Evolutionary conservation across 805 yeast genomes (phyloP).

Genomic region (Candida chilensis): DNA sequence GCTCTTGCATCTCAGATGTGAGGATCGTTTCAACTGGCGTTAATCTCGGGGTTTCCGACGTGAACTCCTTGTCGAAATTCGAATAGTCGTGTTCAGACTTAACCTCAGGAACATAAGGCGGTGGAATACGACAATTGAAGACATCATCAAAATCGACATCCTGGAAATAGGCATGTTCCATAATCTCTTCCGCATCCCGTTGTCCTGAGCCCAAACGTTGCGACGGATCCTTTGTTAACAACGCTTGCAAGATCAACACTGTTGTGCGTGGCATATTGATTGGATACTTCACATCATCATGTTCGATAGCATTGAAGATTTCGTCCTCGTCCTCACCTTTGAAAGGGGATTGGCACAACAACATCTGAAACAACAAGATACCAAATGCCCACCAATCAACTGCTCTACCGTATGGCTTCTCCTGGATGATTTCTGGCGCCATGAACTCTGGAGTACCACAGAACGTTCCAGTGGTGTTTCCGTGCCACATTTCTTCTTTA

Average conservation of each 20-base stretch:
- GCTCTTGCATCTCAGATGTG: constrained; percentile 86
- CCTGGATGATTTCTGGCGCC: constrained; percentile 97
- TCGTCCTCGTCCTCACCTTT: constrained; percentile 91
- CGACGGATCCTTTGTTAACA: constrained; percentile 82
- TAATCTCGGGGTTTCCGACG: constrained; percentile 87
- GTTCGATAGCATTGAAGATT: constrained; percentile 89
- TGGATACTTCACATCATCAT: constrained; percentile 95
- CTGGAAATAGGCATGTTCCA: constrained; percentile 90
- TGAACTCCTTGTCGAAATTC: constrained; percentile 90
- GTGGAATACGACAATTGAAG: constrained; percentile 57
- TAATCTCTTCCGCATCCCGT: constrained; percentile 85
- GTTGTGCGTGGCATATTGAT: constrained; percentile 96
- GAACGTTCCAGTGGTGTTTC: constrained; percentile 83
- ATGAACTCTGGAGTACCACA: constrained; percentile 99
- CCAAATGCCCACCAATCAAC: constrained; percentile 99
- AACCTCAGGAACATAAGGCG: constrained; percentile 87
- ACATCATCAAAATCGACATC: constrained; percentile 89
- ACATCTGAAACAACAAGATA: constrained; percentile 91
- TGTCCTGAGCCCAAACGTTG: constrained; percentile 82
- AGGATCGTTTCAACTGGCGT: constrained; percentile 90
- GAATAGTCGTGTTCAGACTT: constrained; percentile 84
- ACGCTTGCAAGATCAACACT: constrained; percentile 85
- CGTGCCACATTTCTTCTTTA: constrained; percentile 85
- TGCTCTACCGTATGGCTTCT: constrained; percentile 84
- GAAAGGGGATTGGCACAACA: constrained; percentile 93